A percentile compares a stretch with the other conserved stretches of the same genome.
phyloP scores from a whole-genome alignment of 495 filamentous ascomycete species.

The Aspergillus homomorphus region DNA sequence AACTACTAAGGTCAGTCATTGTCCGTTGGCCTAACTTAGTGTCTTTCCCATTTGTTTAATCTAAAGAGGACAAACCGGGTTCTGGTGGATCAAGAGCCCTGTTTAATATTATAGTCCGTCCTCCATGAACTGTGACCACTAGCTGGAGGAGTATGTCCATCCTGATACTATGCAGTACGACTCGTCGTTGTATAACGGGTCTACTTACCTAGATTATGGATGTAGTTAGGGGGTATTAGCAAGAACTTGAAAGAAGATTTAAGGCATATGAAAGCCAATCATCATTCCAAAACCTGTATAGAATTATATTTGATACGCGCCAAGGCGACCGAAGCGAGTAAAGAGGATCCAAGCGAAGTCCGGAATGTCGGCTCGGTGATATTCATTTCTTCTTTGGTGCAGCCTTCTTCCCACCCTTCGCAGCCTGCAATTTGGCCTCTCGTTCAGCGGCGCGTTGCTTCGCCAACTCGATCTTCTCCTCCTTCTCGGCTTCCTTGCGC shows the following conservation, averaged over 20 bases:
- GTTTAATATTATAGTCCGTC: too few species aligned
- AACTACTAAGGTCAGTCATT: not conserved
- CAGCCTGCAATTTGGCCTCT: constrained; percentile 35
- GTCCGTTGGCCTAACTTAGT: too few species aligned
- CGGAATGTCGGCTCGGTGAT: not conserved
- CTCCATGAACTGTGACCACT: too few species aligned
- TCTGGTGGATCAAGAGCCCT: too few species aligned
- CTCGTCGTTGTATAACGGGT: not conserved
- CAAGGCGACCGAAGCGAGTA: not conserved
- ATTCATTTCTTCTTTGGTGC: constrained; percentile 37
- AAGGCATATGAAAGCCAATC: not conserved
- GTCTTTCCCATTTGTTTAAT: too few species aligned
- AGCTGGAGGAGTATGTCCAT: too few species aligned
- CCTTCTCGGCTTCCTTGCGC: constrained; percentile 77
- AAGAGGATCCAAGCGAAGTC: not conserved
- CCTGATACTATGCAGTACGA: not conserved
- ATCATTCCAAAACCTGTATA: not conserved
- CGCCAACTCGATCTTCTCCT: constrained; percentile 63
- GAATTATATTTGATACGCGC: not conserved
- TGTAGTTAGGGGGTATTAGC: not conserved
- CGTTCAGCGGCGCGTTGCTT: constrained; percentile 41
- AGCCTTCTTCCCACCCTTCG: constrained; percentile 32
- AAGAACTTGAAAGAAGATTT: not conserved
- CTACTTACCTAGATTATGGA: not conserved
- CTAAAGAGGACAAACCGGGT: too few species aligned